Percentiles rank a stretch among this genome's conserved stretches.
These are phyloP conservation scores for Ganoderma lucidum DNA, from an alignment of 1,284 basidiomycete genomes.

Conservation along the genomic window DNA sequence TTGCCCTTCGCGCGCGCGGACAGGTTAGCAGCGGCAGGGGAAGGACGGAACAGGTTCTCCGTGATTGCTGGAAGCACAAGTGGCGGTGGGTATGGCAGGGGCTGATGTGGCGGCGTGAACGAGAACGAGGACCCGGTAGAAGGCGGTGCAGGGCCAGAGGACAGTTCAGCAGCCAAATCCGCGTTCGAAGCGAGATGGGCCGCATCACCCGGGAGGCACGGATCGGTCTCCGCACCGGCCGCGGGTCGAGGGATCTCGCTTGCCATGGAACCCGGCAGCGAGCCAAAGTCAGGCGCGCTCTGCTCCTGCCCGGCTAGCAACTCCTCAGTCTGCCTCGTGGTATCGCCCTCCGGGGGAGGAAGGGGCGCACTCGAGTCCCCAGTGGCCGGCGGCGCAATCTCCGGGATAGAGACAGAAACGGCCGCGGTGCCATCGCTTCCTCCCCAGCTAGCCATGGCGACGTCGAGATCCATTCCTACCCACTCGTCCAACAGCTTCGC, in stretches of 20 bases:
- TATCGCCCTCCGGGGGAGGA: neutral
- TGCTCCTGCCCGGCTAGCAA: neutral
- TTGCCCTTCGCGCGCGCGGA: constrained; percentile 27
- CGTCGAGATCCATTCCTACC: constrained; percentile 33
- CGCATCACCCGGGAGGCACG: neutral
- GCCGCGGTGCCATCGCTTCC: neutral
- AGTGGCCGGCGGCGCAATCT: neutral
- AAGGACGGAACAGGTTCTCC: neutral
- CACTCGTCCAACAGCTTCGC: constrained; percentile 34
- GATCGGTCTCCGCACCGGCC: neutral
- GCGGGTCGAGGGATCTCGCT: neutral
- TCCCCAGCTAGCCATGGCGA: constrained; percentile 16
- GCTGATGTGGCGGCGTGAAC: neutral
- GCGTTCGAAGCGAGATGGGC: neutral
- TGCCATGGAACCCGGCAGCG: neutral
- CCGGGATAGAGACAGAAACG: neutral
- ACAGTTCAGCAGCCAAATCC: neutral
- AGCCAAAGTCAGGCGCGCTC: no score
- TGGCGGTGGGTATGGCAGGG: no score
- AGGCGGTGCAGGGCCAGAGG: neutral
- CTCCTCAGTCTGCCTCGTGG: neutral
- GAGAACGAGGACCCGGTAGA: neutral
- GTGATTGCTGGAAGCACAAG: no score
- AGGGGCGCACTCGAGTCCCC: neutral
- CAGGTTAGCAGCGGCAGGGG: neutral